A percentile compares a stretch with the other conserved stretches of the same genome.
Conservation (phyloP, 371 early-diverging fungal species). For the Rhizomucor pusillus region DNA sequence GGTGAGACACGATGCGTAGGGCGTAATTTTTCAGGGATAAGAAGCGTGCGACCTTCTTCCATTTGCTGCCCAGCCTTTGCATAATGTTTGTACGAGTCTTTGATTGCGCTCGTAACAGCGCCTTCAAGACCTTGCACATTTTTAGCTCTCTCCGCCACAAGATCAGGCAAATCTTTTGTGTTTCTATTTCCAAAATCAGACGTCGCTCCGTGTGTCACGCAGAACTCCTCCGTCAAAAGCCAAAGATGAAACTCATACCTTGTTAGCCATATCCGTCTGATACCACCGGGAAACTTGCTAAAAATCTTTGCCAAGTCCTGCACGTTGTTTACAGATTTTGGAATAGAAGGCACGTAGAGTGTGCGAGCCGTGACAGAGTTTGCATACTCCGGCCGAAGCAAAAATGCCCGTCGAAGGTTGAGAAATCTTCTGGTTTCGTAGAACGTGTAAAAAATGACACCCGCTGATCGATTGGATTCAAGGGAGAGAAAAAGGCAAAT, state of each 20-base stretch:
- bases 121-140: conserved; percentile 49
- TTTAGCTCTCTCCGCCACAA: conserved; percentile 58
- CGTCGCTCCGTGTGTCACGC: not conserved
- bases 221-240: too few species aligned
- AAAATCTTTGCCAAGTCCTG: conserved; percentile 53
- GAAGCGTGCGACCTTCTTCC: conserved; percentile 12
- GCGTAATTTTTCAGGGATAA: conserved; percentile 49
- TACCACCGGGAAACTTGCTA: conserved; percentile 71
- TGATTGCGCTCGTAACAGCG: conserved; percentile 47
- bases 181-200: conserved; percentile 27
- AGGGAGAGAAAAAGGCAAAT: not conserved
- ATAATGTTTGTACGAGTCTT: conserved; percentile 43
- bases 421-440: conserved; percentile 64
- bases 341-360: conserved; percentile 63
- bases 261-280: conserved; percentile 68
- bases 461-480: conserved; percentile 10
- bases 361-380: conserved; percentile 63
- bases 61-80: conserved; percentile 19
- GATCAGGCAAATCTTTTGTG: conserved; percentile 47
- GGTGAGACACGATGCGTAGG: conserved; percentile 61
- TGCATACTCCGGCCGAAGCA: conserved; percentile 58
- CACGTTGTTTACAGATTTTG: conserved; percentile 43
- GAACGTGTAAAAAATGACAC: conserved; percentile 57
- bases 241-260: conserved; percentile 33
- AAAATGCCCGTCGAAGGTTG: conserved; percentile 63